phyloP scores from a whole-genome alignment of 2,329 filamentous ascomycete species.

The Botrytis byssoidea region DNA sequence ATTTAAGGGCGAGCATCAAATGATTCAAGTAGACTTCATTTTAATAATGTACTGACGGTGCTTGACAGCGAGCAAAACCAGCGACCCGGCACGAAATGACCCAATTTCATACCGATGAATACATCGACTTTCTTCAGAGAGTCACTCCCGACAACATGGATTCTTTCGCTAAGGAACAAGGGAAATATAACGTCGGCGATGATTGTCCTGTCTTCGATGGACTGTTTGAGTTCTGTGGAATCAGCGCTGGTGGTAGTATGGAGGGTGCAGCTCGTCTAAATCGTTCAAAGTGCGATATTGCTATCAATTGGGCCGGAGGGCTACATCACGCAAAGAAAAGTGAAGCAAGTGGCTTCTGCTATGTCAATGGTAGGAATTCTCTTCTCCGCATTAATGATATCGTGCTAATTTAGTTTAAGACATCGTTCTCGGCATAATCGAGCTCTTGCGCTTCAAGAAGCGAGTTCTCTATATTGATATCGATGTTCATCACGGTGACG shows the following conservation, averaged over 20 bases:
- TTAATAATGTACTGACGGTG: conserved; percentile 19
- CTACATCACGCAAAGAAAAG: conserved; percentile 97
- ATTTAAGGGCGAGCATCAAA: not conserved
- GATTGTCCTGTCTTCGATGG: conserved; percentile 98
- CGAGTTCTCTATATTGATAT: conserved; percentile 98
- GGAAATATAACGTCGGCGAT: conserved; percentile 90
- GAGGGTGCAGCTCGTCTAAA: conserved; percentile 89
- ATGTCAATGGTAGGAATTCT: conserved; percentile 77
- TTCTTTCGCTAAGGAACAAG: conserved; percentile 83
- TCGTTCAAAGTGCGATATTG: conserved; percentile 90
- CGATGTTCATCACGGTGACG: conserved; percentile 90
- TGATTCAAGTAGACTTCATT: not conserved
- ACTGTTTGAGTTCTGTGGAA: conserved; percentile 93
- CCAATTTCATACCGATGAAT: conserved; percentile 92
- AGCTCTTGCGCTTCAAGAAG: conserved; percentile 85
- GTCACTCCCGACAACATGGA: conserved; percentile 99
- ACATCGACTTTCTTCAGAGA: conserved; percentile 91
- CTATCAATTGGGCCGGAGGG: conserved; percentile 97
- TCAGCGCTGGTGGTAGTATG: conserved; percentile 91
- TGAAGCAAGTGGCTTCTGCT: conserved; percentile 96
- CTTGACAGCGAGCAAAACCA: conserved; percentile 70
- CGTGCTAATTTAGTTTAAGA: conserved; percentile 58
- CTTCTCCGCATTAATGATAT: conserved; percentile 8
- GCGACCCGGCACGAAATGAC: conserved; percentile 88
- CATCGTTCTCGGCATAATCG: conserved; percentile 92